phyloP scores from a whole-genome alignment of 2,329 filamentous ascomycete species.

The Zopfia rhizophila region DNA sequence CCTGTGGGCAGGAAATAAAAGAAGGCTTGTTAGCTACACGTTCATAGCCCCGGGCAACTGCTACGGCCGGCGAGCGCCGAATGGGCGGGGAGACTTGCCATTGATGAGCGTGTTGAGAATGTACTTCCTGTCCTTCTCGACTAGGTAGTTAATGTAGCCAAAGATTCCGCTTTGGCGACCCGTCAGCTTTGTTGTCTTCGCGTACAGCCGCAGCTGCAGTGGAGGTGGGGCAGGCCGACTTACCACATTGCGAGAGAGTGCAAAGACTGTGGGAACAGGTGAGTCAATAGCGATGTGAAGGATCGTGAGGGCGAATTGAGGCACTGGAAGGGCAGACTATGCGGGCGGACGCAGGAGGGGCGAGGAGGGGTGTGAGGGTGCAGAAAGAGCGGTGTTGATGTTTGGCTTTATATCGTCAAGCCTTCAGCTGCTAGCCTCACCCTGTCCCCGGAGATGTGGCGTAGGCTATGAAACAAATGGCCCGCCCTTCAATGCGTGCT shows the following conservation, averaged over 20 bases:
- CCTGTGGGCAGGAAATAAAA: constrained; percentile 70
- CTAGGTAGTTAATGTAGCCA: constrained; percentile 98
- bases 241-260: constrained; percentile 51
- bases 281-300: constrained; percentile 42
- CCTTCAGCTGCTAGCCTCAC: constrained; percentile 38
- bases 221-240: constrained; percentile 38
- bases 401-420: constrained; percentile 46
- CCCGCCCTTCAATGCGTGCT: constrained; percentile 35
- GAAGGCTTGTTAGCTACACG: constrained; percentile 38
- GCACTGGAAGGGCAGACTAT: constrained; percentile 14
- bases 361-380: constrained; percentile 29
- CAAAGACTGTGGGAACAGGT: constrained; percentile 35
- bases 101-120: constrained; percentile 97
- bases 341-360: constrained; percentile 27
- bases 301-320: constrained; percentile 24
- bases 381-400: constrained; percentile 47
- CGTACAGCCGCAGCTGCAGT: not conserved
- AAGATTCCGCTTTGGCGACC: constrained; percentile 79
- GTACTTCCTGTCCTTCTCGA: constrained; percentile 97
- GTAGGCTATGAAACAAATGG: constrained; percentile 21
- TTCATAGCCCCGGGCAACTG: constrained; percentile 5
- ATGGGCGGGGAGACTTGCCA: constrained; percentile 67
- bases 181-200: constrained; percentile 30
- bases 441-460: not conserved
- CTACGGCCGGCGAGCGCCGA: constrained; percentile 17